Evolutionary conservation across 495 filamentous ascomycete species (phyloP), one percentile per base, ranked within the genome.

Genomic region (Glonium stellatum): DNA sequence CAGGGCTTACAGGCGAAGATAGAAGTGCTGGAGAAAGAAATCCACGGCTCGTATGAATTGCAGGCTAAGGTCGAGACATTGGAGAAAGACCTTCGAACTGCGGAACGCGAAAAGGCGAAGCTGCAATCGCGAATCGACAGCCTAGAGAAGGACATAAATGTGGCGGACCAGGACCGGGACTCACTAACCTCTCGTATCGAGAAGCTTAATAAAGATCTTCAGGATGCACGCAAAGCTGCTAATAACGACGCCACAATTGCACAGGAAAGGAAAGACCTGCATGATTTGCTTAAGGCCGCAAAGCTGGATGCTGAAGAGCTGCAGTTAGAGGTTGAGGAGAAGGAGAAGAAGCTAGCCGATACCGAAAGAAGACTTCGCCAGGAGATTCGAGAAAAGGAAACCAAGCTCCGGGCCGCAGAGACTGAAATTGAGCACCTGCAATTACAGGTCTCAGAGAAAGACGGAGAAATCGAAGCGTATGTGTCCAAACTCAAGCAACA

Each of bases 281-380:
- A 87, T 59, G 81, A 85, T 49, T 72, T 83, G 34, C 78, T 88
- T 51, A 86, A 84, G 66, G 76, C 77, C 19, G 80, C 85, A n/a
- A 87, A 84, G 46, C 74, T 86, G 1, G 82, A 86, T 61, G 80
- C 82, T 18, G 85, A 88, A 66, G 75, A 86, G 13, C 72, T 87
- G 13, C 77, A 81, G 39, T 68, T 82, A n/a, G 79, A 39, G 15
- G 55, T 66, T 37, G 36, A 31, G 4, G 56, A 62, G 35, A 57
- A 65, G n/a, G 63, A 66, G 48, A 11, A 46, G 6, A 52, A 61
- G 15, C 59, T 57, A 25, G 23, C 13, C 83, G 83, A 61, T 34
- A 31, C 49, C 5, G 54, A 61, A 27, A 53, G 25, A 13, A 50
- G 62, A 13, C 50, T 64, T 10, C 51, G 54, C n/a, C 4, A 63